Evolutionary conservation across 352 stramenopile genomes (phyloP), one percentile per base, ranked within the genome.

Genomic region (Globisporangium alternatum): DNA sequence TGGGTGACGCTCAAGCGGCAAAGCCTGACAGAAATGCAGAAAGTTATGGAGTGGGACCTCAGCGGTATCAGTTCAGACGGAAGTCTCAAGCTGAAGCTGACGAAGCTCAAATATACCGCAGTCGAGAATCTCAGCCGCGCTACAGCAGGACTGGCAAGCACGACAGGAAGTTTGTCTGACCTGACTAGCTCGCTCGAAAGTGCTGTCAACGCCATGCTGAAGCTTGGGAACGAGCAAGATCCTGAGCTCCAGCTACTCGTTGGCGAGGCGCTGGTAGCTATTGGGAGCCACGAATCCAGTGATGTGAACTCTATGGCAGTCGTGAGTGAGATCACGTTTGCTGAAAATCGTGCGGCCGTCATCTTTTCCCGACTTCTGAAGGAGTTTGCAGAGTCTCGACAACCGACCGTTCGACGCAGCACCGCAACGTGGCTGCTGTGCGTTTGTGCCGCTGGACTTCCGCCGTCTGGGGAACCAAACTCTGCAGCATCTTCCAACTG

Each of bases 371-470:
- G 74, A 10, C 56, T 90, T 2, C 33, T 89, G 41, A 35, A 53
- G 3, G 67, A 82, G 8, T 76, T 66, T 51, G 70, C 72, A 17
- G 72, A 67, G 17, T 82, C 77, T 55, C 74, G 74, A 41, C 76
- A 83, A 33, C 55, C 70, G 3, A 72, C 67, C 56, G 55, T 82
- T 19, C 83, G 81, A 52, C 77, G 81, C 21, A 91, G 77, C 41
- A 67, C 80, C 5, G 73, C 78, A 31, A 75, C 88, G 8, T 93
- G 81, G 81, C 63, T 95, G 45, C 60, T 93, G 21, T 89, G 81
- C 58, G 80, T 91, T 48, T 90, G 80, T 64, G 72, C 78, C 6
- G 80, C 78, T 41, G 78, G 81, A 4, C 62, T 88, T 6, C 35
- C 56, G 48, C 25, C 69, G 41, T 41, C 53, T 33, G 21, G 21